Base-by-base conservation (phyloP, 805 yeast species). In the Candida ovalis region DNA sequence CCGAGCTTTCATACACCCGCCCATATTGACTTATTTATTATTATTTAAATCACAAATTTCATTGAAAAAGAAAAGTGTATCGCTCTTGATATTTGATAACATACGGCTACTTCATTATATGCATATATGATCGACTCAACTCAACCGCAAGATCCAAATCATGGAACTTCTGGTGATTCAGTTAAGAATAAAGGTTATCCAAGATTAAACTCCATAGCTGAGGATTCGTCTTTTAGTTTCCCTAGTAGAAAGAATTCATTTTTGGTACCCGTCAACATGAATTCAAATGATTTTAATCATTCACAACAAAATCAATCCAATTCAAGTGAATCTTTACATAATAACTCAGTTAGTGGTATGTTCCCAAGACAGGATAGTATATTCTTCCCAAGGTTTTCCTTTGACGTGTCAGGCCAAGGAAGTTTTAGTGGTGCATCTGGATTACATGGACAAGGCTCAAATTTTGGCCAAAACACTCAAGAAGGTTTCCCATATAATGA, bases 281-380 rank as follows among this genome's bases (percentile, higher is more conserved):
- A 43, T 9, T 12, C 59, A 21, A 48, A 43, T 39, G 59, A 55
- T 15, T 54, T 48, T 33, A 49, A 45, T 18, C 52, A 46, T 28
- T 44, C 27, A n/a, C 43, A 27, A 38, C 21, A 36, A n/a, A 47
- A 23, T 8, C 49, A 33, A 27, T 40, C 44, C 5, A 55, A 47
- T 18, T 47, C 52, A 42, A 25, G 25, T 17, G 40, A 35, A 13
- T 17, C 17, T 9, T 12, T 43, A 2, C 59, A 55, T 49, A 53
- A 54, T 51, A 46, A 49, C 44, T 54, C 59, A 23, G 38, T 52
- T 12, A 49, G 54, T 3, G 51, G 56, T 4, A 45, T 54, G 41
- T 61, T 54, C 42, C 62, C 64, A 7, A 55, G 66, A 24, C 63
- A 63, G 43, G 67, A 63, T 45, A 57, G 63, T 23, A 55, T 63